Base-by-base conservation (phyloP, 345 rosid species). In the Lepidium sativum region DNA sequence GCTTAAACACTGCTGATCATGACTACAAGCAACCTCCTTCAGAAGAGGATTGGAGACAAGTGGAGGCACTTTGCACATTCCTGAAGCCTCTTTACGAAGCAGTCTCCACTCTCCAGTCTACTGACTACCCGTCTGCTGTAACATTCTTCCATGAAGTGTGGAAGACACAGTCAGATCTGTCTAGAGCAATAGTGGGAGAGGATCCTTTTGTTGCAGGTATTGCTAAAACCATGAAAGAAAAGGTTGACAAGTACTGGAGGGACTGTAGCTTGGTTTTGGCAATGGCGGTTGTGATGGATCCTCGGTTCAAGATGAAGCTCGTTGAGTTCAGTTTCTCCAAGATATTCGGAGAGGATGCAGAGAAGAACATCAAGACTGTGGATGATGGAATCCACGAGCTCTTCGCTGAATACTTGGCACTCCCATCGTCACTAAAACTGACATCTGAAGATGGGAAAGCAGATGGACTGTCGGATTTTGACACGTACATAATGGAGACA, bases 261-360 rank as follows among this genome's bases (percentile, higher is more conserved):
- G 94, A 86, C 56, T 85, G 90, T 80, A 83, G 95, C 84, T 75
- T 87, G 77, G 86, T 84, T 66, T 70, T 92, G 81, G 95, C 97
- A 5, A 58, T 82, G 60, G 95, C 96, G 6, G 92, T 89, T 6
- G 88, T 86, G 64, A 86, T 92, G 98, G 98, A 92, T 79, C 98
- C 98, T n/a, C 84, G 94, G 50, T 92, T 89, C 80, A 92, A 86
- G 78, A 80, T 89, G 98, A 92, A 89, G 80, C 91, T 92, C 14
- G 92, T 92, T 5, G 97, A 92, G 79, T 92, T 92, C 78, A 89
- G 96, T 69, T 92, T 92, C 80, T 68, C 89, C 2, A 92, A 89
- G 73, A 69, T 92, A 49, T 92, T 68, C 5, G 96, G 96, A 44
- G 92, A 87, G 38, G 96, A 89, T 44, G 87, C 95, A 10, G 85